Evolutionary conservation across 2,329 filamentous ascomycete genomes (phyloP), one percentile per base, ranked within the genome.

Genomic region (Coleophoma eucalyptorum): DNA sequence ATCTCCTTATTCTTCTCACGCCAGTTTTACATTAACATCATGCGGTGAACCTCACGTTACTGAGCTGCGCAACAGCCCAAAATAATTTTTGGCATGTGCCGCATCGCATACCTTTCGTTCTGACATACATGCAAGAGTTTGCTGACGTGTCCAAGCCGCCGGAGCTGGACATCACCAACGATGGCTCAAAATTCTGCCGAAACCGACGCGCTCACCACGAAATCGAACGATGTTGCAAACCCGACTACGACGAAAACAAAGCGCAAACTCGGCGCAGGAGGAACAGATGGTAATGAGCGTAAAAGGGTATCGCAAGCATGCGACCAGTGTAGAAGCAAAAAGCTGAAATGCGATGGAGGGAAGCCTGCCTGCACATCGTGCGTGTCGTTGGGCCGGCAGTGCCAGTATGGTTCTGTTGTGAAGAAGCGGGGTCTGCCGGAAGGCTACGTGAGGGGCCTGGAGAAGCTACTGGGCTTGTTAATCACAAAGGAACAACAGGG

Each of bases 341-440:
- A 77, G 56, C 77, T 81, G 62, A 81, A 80, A 58, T 83, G 79
- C 61, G 77, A 82, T 55, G 79, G 79, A 16, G 63, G 72, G 32
- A 79, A 77, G 48, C 75, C 86, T 44, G 65, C 73, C 33, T 91
- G 87, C 66, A 83, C 83, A 8, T 79, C 77, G 3, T 83, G 79
- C 62, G 69, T 68, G 32, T 65, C 71, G 5, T 72, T 76, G 19
- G 71, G 69, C 34, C 67, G 77, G 50, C 60, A 68, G 15, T 83
- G 79, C 60, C 72, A 75, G 79, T 91, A 90, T 65, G 81, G 84
- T 51, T 77, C 83, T 49, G 81, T 80, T 41, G 81, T 84, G 7
- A 89, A 88, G 67, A 89, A 90, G 65, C 77, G 87, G 55, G 87
- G 87, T 11, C 83, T 91, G 13, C 86, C 87, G 62, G 87, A 86